These are phyloP conservation scores for Aspergillus alliaceus DNA, from an alignment of 2,329 filamentous ascomycete species.

Conservation along the genomic window DNA sequence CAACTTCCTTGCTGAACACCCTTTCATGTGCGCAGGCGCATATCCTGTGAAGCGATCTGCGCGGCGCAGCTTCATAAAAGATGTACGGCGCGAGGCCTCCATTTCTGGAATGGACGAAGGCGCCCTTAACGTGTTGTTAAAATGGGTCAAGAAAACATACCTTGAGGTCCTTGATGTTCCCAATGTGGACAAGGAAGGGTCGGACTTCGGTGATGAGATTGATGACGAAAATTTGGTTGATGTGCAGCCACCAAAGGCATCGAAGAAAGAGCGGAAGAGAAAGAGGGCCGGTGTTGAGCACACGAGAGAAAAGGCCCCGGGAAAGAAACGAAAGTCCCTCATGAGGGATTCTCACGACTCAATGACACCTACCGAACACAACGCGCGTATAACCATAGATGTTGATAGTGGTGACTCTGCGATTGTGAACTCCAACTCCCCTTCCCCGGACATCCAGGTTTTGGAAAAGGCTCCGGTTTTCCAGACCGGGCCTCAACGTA, in stretches of 20 bases:
- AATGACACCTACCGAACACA: background rate
- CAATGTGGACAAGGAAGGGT: constrained; percentile 4
- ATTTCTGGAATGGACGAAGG: constrained; percentile 16
- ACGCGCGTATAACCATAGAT: background rate
- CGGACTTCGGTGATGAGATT: constrained; percentile 25
- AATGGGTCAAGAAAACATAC: constrained; percentile 24
- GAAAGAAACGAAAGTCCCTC: background rate
- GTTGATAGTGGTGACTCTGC: background rate
- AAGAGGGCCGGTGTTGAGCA: background rate
- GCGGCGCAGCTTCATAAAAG: constrained; percentile 17
- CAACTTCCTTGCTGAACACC: constrained; percentile 16
- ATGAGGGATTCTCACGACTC: no score
- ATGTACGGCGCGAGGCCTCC: constrained; percentile 18
- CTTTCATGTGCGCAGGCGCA: constrained; percentile 16
- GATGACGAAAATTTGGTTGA: constrained; percentile 9
- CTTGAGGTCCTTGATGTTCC: constrained; percentile 14
- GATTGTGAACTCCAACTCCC: background rate
- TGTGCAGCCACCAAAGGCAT: background rate
- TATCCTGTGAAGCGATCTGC: constrained; percentile 18
- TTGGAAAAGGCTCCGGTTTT: background rate
- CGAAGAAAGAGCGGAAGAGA: constrained; percentile 5
- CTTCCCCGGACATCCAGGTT: background rate
- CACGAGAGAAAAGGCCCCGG: background rate
- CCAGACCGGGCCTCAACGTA: background rate
- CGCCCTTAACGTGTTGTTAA: constrained; percentile 13